Conservation (phyloP, 1,284 basidiomycete species). For the Phenoliferia sp. region DNA sequence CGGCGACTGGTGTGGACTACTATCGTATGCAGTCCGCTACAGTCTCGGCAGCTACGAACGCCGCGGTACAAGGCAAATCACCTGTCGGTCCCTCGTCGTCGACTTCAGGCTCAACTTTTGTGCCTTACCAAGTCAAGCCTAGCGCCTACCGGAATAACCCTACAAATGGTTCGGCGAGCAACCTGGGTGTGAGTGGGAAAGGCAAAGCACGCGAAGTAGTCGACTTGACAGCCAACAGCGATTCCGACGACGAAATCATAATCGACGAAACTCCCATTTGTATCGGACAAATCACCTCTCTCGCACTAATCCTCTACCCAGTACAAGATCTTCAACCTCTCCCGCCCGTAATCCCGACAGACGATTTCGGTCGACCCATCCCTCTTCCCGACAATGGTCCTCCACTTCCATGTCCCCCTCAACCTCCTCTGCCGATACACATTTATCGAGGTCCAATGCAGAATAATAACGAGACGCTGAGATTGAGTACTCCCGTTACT, state of each 20-base stretch:
- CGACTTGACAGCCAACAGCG: conserved; percentile 13
- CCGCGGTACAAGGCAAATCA: not conserved
- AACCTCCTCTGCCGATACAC: conserved; percentile 16
- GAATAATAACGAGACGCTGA: conserved; percentile 64
- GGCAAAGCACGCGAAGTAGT: conserved; percentile 10
- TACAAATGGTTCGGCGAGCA: not conserved
- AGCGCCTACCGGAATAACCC: not conserved
- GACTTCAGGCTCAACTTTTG: not conserved
- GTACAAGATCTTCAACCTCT: conserved; percentile 61
- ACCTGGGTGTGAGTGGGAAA: not conserved
- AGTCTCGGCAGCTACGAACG: not conserved
- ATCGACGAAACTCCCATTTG: conserved; percentile 52
- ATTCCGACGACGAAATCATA: conserved; percentile 22
- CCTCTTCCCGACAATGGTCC: conserved; percentile 25
- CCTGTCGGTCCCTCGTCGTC: not conserved
- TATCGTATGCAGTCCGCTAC: conserved; percentile 7
- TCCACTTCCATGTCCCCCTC: not conserved
- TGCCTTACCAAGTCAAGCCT: not conserved
- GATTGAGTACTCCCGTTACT: conserved; percentile 64
- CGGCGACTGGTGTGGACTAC: conserved; percentile 1
- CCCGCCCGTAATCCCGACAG: conserved; percentile 34
- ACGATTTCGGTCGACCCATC: conserved; percentile 10
- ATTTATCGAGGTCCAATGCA: conserved; percentile 41
- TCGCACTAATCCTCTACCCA: conserved; percentile 80
- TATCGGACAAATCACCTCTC: conserved; percentile 75